Evolutionary conservation across 2,329 filamentous ascomycete species (phyloP).

Genomic region (Fusarium pseudoanthophilum): DNA sequence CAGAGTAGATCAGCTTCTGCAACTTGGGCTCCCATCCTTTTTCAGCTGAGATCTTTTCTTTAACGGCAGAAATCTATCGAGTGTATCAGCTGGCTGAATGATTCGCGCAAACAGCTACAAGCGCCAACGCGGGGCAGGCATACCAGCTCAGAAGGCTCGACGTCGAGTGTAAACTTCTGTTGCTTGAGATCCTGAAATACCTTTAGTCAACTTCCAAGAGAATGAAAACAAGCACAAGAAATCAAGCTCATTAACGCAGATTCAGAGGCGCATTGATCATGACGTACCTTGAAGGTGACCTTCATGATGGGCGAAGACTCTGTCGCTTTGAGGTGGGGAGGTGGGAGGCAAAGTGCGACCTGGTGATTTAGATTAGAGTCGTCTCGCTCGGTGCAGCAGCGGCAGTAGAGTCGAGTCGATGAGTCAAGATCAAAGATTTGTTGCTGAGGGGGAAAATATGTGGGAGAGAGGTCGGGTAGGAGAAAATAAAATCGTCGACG

Average conservation of each 20-base stretch:
- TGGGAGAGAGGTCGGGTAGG: constrained; percentile 5
- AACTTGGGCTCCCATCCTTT: constrained; percentile 93
- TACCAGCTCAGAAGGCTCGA: constrained; percentile 92
- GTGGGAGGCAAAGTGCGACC: constrained; percentile 37
- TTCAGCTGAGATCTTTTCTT: constrained; percentile 90
- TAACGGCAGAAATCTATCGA: constrained; percentile 83
- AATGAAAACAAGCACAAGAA: not conserved
- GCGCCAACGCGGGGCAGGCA: constrained; percentile 54
- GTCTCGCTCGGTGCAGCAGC: constrained; percentile 26
- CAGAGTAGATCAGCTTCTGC: constrained; percentile 98
- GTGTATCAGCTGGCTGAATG: constrained; percentile 19
- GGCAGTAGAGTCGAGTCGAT: not conserved
- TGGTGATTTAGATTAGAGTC: constrained; percentile 12
- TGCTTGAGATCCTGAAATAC: constrained; percentile 88
- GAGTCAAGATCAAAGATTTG: not conserved
- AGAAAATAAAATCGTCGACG: constrained; percentile 11
- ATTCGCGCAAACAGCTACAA: constrained; percentile 30
- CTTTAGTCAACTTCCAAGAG: constrained; percentile 16
- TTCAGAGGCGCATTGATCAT: constrained; percentile 9
- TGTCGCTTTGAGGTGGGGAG: constrained; percentile 48
- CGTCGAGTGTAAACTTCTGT: constrained; percentile 96
- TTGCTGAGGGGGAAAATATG: constrained; percentile 1
- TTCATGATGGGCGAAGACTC: constrained; percentile 67
- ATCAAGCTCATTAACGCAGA: not conserved
- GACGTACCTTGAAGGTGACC: constrained; percentile 72